Evolutionary conservation across 2,329 filamentous ascomycete genomes (phyloP).

Genomic region (Xylariaceae sp.): DNA sequence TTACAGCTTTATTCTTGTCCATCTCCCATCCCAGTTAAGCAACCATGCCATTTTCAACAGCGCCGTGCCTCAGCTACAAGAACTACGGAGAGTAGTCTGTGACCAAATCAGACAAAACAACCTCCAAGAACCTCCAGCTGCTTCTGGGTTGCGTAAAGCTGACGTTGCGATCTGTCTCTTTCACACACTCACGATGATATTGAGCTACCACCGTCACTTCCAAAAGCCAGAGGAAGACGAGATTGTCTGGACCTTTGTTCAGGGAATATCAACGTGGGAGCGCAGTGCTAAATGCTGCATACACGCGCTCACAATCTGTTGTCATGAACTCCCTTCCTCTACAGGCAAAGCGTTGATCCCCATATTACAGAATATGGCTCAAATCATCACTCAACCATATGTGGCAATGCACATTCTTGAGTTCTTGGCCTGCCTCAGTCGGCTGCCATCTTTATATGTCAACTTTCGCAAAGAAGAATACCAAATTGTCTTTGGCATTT

Average conservation of each 20-base stretch:
- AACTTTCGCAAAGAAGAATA: constrained; percentile 93
- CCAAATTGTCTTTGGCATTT: constrained; percentile 92
- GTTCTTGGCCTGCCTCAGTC: constrained; percentile 88
- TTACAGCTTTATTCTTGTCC: constrained; percentile 87
- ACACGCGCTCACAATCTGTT: constrained; percentile 92
- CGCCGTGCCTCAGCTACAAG: constrained; percentile 75
- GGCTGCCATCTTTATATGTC: constrained; percentile 82
- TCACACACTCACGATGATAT: constrained; percentile 82
- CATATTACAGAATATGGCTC: constrained; percentile 91
- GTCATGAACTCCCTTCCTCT: constrained; percentile 88
- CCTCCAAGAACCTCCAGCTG: constrained; percentile 80
- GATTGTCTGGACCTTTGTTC: constrained; percentile 83
- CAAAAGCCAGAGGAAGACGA: constrained; percentile 87
- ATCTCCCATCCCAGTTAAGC: constrained; percentile 84
- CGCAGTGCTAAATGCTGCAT: constrained; percentile 91
- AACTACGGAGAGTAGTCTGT: constrained; percentile 77
- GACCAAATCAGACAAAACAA: constrained; percentile 80
- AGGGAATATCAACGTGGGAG: constrained; percentile 84
- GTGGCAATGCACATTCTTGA: constrained; percentile 95
- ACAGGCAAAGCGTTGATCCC: constrained; percentile 85
- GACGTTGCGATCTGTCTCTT: constrained; percentile 91
- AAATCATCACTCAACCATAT: constrained; percentile 91
- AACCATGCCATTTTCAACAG: constrained; percentile 86
- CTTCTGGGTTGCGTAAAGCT: constrained; percentile 81
- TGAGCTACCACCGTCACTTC: constrained; percentile 90